These are phyloP conservation scores for Saccharomycopsis crataegensis DNA, from an alignment of 1,139 yeast species.

Conservation along the genomic window DNA sequence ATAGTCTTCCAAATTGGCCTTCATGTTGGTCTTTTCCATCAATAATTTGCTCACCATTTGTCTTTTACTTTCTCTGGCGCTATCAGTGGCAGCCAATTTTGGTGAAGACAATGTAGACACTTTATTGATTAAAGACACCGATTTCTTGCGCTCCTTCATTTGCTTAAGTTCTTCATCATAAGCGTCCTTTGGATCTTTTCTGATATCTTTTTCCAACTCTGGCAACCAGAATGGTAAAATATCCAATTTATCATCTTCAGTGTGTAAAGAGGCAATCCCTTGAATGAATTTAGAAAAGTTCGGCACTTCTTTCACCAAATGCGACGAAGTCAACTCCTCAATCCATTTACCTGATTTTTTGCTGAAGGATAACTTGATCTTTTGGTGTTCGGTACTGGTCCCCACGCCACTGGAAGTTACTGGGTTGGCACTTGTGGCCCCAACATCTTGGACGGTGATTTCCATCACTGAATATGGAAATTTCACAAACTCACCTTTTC, in stretches of 20 bases:
- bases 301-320: conserved; percentile 84
- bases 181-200: conserved; percentile 69
- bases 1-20: conserved; percentile 38
- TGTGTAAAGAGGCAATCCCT: conserved; percentile 79
- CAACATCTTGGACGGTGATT: conserved; percentile 57
- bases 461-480: conserved; percentile 94
- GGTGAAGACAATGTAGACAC: conserved; percentile 27
- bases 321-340: conserved; percentile 75
- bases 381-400: neutral
- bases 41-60: conserved; percentile 11
- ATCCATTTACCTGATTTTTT: conserved; percentile 67
- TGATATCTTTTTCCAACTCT: conserved; percentile 76
- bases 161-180: conserved; percentile 47
- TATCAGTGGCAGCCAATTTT: conserved; percentile 10
- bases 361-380: conserved; percentile 28
- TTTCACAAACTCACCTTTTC: conserved; percentile 79
- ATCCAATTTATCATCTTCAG: conserved; percentile 87
- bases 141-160: conserved; percentile 38
- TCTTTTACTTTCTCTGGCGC: conserved; percentile 17
- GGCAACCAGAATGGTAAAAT: conserved; percentile 92
- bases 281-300: conserved; percentile 85
- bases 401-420: conserved; percentile 21
- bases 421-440: conserved; percentile 25
- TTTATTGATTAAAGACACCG: conserved; percentile 37
- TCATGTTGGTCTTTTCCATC: conserved; percentile 29